A percentile compares a stretch with the other conserved stretches of the same genome.
Evolutionary conservation across 2,329 filamentous ascomycete genomes (phyloP).

Genomic region (Pseudogymnoascus sp.): DNA sequence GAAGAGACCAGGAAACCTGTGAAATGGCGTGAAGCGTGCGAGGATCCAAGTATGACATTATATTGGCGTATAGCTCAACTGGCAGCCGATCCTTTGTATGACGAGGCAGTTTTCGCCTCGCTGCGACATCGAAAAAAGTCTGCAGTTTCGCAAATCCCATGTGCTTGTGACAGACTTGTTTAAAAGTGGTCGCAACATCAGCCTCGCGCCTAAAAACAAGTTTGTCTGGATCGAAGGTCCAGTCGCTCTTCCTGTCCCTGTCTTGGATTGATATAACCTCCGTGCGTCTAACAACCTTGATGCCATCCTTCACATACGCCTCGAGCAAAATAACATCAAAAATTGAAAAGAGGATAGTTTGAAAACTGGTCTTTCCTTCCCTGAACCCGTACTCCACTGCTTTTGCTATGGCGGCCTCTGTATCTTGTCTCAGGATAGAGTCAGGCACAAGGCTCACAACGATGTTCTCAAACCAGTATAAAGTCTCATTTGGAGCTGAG

Average conservation of each 20-base stretch:
- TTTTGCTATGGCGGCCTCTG: background rate
- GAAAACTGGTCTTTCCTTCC: background rate
- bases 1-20: background rate
- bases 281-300: background rate
- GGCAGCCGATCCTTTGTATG: background rate
- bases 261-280: background rate
- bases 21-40: background rate
- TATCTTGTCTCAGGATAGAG: background rate
- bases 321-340: background rate
- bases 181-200: background rate
- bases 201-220: background rate
- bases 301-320: background rate
- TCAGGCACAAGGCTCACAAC: constrained; percentile 5
- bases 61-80: background rate
- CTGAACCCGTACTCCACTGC: background rate
- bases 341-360: background rate
- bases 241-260: background rate
- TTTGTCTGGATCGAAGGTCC: background rate
- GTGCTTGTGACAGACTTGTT: background rate
- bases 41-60: background rate
- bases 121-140: background rate
- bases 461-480: constrained; percentile 4
- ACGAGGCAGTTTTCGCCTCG: background rate
- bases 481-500: background rate
- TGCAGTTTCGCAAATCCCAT: background rate